Evolutionary conservation across 176 grass and related monocot species (phyloP).

Genomic region (Pharus latifolius): DNA sequence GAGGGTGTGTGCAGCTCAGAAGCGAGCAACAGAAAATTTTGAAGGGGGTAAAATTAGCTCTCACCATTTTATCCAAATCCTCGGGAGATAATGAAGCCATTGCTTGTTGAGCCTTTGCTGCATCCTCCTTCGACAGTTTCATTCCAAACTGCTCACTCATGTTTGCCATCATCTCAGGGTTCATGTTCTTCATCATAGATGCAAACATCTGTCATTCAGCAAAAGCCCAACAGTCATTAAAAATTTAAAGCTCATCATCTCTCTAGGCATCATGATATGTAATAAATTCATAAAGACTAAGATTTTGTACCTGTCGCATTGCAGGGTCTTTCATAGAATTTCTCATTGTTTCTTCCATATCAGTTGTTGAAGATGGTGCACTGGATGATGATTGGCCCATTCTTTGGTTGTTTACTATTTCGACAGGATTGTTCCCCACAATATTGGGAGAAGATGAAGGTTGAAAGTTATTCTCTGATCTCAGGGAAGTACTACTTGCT

Average conservation of each 20-base stretch:
- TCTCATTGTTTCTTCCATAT: constrained; percentile 62
- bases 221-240: neutral
- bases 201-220: constrained; percentile 68
- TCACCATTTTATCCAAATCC: constrained; percentile 96
- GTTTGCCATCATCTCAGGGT: constrained; percentile 93
- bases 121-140: constrained; percentile 91
- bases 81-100: constrained; percentile 79
- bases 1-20: neutral
- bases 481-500: constrained; percentile 1
- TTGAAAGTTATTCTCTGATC: constrained; percentile 20
- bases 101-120: constrained; percentile 74
- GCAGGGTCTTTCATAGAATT: constrained; percentile 92
- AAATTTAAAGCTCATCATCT: neutral
- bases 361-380: constrained; percentile 36
- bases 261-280: neutral
- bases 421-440: neutral
- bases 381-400: constrained; percentile 38
- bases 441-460: constrained; percentile 15
- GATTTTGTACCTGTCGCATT: constrained; percentile 71
- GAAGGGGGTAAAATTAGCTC: neutral
- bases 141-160: constrained; percentile 92
- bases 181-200: constrained; percentile 96
- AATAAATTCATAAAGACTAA: neutral
- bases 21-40: neutral
- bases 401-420: constrained; percentile 25